These are phyloP conservation scores for Torulaspora franciscae DNA, from an alignment of 805 yeast genomes.

Conservation along the genomic window DNA sequence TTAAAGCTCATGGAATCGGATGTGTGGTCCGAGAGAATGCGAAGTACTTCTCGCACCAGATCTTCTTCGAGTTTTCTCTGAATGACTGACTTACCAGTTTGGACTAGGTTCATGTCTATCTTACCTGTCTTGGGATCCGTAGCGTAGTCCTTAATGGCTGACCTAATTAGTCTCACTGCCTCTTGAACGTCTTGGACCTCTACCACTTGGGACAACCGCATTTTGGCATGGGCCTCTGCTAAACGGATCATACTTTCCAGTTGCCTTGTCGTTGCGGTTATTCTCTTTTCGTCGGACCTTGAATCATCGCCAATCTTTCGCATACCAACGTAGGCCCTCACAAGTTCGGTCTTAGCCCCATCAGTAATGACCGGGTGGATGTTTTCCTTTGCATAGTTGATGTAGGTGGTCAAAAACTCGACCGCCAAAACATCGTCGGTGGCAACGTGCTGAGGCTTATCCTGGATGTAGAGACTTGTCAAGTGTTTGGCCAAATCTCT, in stretches of 20 bases:
- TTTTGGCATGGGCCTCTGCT: conserved; percentile 95
- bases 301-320: conserved; percentile 90
- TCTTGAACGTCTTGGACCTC: conserved; percentile 80
- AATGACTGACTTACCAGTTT: conserved; percentile 88
- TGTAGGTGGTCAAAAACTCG: conserved; percentile 81
- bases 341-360: conserved; percentile 80
- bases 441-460: conserved; percentile 69
- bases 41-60: conserved; percentile 55
- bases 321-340: conserved; percentile 86
- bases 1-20: conserved; percentile 51
- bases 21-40: conserved; percentile 46
- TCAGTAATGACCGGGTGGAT: conserved; percentile 72
- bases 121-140: conserved; percentile 96
- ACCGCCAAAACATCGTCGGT: conserved; percentile 69
- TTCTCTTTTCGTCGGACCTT: conserved; percentile 77
- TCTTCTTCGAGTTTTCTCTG: conserved; percentile 77
- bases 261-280: conserved; percentile 97
- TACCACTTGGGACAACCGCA: conserved; percentile 73
- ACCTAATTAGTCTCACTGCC: conserved; percentile 85
- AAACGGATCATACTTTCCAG: conserved; percentile 92
- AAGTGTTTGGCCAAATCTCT: conserved; percentile 84
- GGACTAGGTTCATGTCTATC: conserved; percentile 95
- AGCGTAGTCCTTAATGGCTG: conserved; percentile 96
- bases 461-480: conserved; percentile 88
- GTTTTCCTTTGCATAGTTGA: conserved; percentile 90